A percentile compares a stretch with the other conserved stretches of the same genome.
phyloP scores from a whole-genome alignment of 345 rosid species.

The Syzygium oleosum region DNA sequence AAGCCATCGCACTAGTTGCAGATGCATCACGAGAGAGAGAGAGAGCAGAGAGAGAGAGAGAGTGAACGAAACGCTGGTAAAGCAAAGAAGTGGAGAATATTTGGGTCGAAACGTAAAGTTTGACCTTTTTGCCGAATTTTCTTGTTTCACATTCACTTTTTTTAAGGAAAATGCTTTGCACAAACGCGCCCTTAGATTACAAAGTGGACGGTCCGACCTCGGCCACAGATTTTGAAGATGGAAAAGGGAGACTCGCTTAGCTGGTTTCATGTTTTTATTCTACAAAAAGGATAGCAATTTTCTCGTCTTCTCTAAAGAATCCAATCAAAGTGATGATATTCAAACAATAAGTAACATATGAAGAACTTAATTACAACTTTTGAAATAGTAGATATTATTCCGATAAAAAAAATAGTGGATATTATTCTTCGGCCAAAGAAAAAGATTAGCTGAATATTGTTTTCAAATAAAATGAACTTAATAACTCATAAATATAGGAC shows the following conservation, averaged over 20 bases:
- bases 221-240: not conserved
- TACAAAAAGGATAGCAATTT: not conserved
- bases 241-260: not conserved
- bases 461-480: not conserved
- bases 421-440: not conserved
- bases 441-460: not conserved
- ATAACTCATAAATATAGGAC: not conserved
- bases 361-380: not conserved
- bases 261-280: not conserved
- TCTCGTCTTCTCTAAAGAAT: not conserved
- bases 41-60: not conserved
- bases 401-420: not conserved
- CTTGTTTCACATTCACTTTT: not conserved
- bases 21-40: not conserved
- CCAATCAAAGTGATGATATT: not conserved
- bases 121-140: not conserved
- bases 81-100: not conserved
- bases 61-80: not conserved
- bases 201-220: not conserved
- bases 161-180: not conserved
- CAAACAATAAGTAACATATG: not conserved
- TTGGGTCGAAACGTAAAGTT: not conserved
- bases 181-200: not conserved
- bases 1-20: not conserved
- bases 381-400: not conserved